Conservation (phyloP, 148 eudicot species). For the Dianthus caryophyllus region DNA sequence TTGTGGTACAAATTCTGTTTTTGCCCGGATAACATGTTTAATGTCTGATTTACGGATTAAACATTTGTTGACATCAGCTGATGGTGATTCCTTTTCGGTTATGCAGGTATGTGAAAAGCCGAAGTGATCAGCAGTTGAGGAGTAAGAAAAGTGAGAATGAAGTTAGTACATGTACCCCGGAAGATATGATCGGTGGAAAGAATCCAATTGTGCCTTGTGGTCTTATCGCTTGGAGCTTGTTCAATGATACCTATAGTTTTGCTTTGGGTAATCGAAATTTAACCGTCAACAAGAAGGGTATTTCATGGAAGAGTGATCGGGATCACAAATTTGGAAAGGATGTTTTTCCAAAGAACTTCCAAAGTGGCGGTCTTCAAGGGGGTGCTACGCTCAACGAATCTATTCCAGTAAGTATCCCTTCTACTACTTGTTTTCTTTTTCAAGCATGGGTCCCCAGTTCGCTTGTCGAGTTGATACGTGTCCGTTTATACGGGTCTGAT, state of each 20-base stretch:
- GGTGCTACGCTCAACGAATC: slow-evolving; percentile 51
- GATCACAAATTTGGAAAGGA: slow-evolving; percentile 84
- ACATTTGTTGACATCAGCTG: no score
- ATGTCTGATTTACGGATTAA: no score
- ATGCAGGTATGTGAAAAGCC: slow-evolving; percentile 73
- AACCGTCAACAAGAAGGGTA: slow-evolving; percentile 57
- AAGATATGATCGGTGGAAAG: slow-evolving; percentile 28
- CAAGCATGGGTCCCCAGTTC: no score
- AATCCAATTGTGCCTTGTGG: slow-evolving; percentile 81
- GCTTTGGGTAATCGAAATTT: slow-evolving; percentile 42
- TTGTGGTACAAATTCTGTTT: no score
- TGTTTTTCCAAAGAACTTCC: slow-evolving; percentile 80
- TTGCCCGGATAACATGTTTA: no score
- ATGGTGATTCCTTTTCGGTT: no score
- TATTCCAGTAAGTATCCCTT: slow-evolving; percentile 51
- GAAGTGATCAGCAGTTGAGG: slow-evolving; percentile 70
- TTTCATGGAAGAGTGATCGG: slow-evolving; percentile 97
- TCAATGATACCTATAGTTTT: slow-evolving; percentile 87
- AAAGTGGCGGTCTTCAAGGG: slow-evolving; percentile 60
- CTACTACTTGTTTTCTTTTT: no score
- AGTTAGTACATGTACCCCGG: slow-evolving; percentile 47
- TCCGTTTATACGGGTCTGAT: no score
- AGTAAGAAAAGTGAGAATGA: slow-evolving; percentile 24
- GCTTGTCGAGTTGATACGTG: no score
- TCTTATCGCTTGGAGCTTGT: slow-evolving; percentile 97